A percentile compares a stretch with the other conserved stretches of the same genome.
phyloP scores from a whole-genome alignment of 2,329 filamentous ascomycete genomes.

The Oidium heveae region DNA sequence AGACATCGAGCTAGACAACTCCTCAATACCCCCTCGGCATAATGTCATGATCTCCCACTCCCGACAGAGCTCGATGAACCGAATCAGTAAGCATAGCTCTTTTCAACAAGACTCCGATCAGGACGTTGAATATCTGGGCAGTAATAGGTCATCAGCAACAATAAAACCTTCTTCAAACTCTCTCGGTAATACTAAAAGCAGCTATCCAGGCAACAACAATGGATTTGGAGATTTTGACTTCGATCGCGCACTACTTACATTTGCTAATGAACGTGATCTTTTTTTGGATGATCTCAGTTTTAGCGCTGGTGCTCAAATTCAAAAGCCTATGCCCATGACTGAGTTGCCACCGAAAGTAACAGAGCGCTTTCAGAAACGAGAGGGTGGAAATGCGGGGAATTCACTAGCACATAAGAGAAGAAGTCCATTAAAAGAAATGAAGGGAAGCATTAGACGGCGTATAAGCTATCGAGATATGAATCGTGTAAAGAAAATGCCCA shows the following conservation, averaged over 20 bases:
- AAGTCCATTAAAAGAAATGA: slow-evolving; percentile 22
- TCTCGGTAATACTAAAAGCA: slow-evolving; percentile 1
- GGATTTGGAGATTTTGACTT: slow-evolving; percentile 56
- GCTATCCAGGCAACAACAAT: slow-evolving; percentile 4
- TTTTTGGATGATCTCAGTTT: slow-evolving; percentile 86
- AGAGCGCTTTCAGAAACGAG: slow-evolving; percentile 33
- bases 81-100: slow-evolving; percentile 27
- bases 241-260: slow-evolving; percentile 77
- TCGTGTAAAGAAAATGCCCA: slow-evolving; percentile 71
- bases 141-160: slow-evolving; percentile 41
- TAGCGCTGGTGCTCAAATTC: slow-evolving; percentile 47
- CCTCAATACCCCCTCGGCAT: slow-evolving; percentile 5
- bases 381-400: slow-evolving; percentile 28
- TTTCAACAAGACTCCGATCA: slow-evolving; percentile 28
- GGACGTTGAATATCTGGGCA: slow-evolving; percentile 19
- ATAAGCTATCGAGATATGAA: slow-evolving; percentile 91
- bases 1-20: slow-evolving; percentile 23
- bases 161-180: slow-evolving; percentile 22
- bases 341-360: slow-evolving; percentile 18
- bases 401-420: slow-evolving; percentile 18
- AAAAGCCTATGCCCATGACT: slow-evolving; percentile 43
- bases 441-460: slow-evolving; percentile 71
- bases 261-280: slow-evolving; percentile 79
- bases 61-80: slow-evolving; percentile 32
- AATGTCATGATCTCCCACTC: slow-evolving; percentile 25